Percentiles rank a stretch among this genome's conserved stretches.
Conservation (phyloP, 1,139 yeast genomes). For the Magnusiomyces tetraspermus region DNA sequence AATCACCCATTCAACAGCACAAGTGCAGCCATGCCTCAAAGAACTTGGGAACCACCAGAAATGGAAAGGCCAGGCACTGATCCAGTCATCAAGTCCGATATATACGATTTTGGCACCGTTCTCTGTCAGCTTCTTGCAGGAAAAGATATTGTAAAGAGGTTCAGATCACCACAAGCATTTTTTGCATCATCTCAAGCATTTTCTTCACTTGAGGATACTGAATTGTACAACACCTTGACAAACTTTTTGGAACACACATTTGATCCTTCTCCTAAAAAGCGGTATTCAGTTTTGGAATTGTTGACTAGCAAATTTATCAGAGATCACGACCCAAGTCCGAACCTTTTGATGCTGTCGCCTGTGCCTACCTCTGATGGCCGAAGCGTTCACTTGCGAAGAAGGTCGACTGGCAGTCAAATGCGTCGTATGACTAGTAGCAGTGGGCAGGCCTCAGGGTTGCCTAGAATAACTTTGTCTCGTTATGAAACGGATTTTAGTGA, state of each 20-base stretch:
- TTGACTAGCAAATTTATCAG: slow-evolving; percentile 19
- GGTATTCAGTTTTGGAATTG: slow-evolving; percentile 77
- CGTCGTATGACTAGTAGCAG: background rate
- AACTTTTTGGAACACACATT: slow-evolving; percentile 56
- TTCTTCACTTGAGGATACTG: slow-evolving; percentile 20
- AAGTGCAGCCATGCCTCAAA: slow-evolving; percentile 28
- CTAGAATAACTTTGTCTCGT: slow-evolving; percentile 37
- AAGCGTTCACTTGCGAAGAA: slow-evolving; percentile 10
- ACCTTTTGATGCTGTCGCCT: background rate
- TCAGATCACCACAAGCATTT: background rate
- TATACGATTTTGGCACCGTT: slow-evolving; percentile 83
- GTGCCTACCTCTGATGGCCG: slow-evolving; percentile 2
- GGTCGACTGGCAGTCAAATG: slow-evolving; percentile 2
- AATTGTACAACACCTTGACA: slow-evolving; percentile 49
- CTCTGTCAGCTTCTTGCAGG: slow-evolving; percentile 69
- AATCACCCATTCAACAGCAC: slow-evolving; percentile 27
- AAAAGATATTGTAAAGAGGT: slow-evolving; percentile 31
- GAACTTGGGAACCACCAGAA: slow-evolving; percentile 75
- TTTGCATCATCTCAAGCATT: slow-evolving; percentile 3
- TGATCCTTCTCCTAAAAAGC: slow-evolving; percentile 53
- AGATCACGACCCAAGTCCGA: background rate
- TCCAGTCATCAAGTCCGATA: slow-evolving; percentile 66
- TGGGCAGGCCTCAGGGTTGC: slow-evolving; percentile 3
- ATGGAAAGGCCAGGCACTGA: slow-evolving; percentile 37
- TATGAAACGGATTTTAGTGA: slow-evolving; percentile 86